Evolutionary conservation across 805 yeast species (phyloP).

Genomic region (Vanderwaltozyma polyspora): DNA sequence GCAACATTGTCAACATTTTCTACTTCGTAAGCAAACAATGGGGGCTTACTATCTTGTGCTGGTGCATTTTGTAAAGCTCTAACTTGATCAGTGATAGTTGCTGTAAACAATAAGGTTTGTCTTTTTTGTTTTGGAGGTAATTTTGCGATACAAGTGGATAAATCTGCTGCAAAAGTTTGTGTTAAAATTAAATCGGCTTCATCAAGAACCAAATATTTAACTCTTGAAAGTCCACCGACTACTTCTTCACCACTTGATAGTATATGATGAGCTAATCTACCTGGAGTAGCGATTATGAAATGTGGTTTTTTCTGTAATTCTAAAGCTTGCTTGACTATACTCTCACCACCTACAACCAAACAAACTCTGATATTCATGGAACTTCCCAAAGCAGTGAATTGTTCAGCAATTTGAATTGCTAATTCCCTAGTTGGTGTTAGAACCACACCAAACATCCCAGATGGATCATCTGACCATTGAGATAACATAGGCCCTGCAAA

Average conservation of each 20-base stretch:
- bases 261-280: conserved; percentile 88
- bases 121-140: conserved; percentile 63
- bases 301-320: conserved; percentile 79
- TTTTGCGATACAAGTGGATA: conserved; percentile 57
- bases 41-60: conserved; percentile 41
- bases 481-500: conserved; percentile 96
- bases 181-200: conserved; percentile 92
- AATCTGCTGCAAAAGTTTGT: conserved; percentile 70
- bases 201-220: conserved; percentile 76
- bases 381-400: conserved; percentile 86
- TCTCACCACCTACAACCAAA: conserved; percentile 90
- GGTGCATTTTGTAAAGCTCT: conserved; percentile 61
- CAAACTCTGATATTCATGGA: conserved; percentile 73
- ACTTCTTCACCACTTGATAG: conserved; percentile 83
- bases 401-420: conserved; percentile 95
- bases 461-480: conserved; percentile 90
- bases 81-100: conserved; percentile 91
- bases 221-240: conserved; percentile 62
- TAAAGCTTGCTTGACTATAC: conserved; percentile 79
- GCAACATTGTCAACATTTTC: conserved; percentile 65
- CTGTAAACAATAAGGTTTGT: conserved; percentile 87
- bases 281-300: conserved; percentile 94
- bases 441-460: conserved; percentile 80
- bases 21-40: conserved; percentile 59
- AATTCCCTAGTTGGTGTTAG: conserved; percentile 89